phyloP scores from a whole-genome alignment of 1,284 basidiomycete species.

The Wolfiporia cocos region DNA sequence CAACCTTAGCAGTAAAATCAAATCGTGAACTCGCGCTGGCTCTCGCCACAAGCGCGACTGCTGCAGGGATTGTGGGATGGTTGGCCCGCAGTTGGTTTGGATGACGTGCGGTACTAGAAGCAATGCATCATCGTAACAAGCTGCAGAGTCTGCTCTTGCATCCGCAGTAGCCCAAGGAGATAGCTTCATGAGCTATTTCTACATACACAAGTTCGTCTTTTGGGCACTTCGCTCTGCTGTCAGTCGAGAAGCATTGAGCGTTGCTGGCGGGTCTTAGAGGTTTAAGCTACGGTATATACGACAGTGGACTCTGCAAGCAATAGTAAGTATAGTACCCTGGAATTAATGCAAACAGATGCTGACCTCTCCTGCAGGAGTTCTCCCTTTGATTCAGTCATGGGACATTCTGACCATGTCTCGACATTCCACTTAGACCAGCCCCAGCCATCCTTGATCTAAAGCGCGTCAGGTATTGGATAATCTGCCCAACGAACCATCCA shows the following conservation, averaged over 20 bases:
- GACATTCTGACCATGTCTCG: slow-evolving; percentile 42
- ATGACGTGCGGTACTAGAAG: slow-evolving; percentile 7
- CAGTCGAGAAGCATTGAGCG: no score
- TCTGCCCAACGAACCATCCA: not conserved
- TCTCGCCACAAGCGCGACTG: slow-evolving; percentile 14
- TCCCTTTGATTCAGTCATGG: slow-evolving; percentile 34
- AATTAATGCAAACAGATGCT: no score
- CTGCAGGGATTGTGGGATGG: slow-evolving; percentile 21
- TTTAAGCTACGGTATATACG: slow-evolving; percentile 34
- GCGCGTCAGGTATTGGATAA: not conserved
- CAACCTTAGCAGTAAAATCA: slow-evolving; percentile 9
- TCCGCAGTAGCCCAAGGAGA: no score
- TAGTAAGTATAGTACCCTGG: no score
- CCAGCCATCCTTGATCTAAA: slow-evolving; percentile 68
- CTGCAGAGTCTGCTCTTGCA: no score
- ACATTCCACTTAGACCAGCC: slow-evolving; percentile 69
- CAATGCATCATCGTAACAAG: no score
- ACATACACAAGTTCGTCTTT: no score
- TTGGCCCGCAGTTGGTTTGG: slow-evolving; percentile 21
- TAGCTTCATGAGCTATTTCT: no score
- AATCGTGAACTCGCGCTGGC: slow-evolving; percentile 13
- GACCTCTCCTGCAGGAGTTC: slow-evolving; percentile 54
- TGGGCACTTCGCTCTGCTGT: no score
- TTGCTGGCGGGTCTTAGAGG: no score
- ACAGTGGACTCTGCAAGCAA: slow-evolving; percentile 46